Evolutionary conservation across 306 rosid species (phyloP).

Genomic region (Ormosia emarginata): DNA sequence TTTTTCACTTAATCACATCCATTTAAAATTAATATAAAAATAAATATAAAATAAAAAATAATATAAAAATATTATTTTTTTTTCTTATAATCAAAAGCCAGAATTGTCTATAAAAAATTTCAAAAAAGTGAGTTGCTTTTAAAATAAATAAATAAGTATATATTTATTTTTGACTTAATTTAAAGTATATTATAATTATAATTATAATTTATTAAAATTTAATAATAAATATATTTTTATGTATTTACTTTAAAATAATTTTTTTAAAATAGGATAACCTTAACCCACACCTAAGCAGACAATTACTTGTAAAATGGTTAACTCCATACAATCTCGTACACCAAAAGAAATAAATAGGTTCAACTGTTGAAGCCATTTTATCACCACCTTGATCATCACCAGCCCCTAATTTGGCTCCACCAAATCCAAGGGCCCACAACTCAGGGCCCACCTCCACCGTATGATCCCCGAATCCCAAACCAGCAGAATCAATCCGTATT

Average conservation of each 20-base stretch:
- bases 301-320: constrained; percentile 33
- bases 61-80: no score
- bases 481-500: constrained; percentile 11
- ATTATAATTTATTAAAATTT: no score
- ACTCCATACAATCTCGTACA: constrained; percentile 16
- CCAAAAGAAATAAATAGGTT: not conserved
- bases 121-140: no score
- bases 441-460: constrained; percentile 42
- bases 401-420: not conserved
- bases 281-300: constrained; percentile 3
- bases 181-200: no score
- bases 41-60: no score
- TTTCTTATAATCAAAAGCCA: constrained; percentile 23
- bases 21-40: no score
- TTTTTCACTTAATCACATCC: no score
- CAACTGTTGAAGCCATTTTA: not conserved
- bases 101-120: not conserved
- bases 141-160: no score
- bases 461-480: constrained; percentile 1
- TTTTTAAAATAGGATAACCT: no score
- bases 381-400: not conserved
- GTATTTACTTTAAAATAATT: no score
- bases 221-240: no score
- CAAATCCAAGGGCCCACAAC: not conserved
- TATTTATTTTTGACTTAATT: no score